Base-by-base conservation (phyloP, 2,329 filamentous ascomycete genomes). In the Volutella citrinella region DNA sequence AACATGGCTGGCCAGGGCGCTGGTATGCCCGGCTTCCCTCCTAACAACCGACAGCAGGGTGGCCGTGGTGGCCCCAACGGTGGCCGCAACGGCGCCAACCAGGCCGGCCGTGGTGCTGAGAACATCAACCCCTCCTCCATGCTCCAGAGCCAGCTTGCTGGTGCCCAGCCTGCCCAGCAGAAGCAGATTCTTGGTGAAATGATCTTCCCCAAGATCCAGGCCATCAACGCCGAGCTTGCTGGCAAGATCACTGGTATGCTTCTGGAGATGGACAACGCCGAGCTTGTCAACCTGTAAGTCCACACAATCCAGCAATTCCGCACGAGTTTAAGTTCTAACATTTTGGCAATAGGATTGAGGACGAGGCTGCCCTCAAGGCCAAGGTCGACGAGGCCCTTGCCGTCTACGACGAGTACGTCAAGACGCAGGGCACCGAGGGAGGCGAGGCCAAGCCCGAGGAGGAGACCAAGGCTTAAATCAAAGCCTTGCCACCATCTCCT, bases 191-290 rank as follows among this genome's bases (percentile, higher is more conserved):
- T 98, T 35, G 93, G 93, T 64, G 93, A 98, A 72, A 83, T 88
- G 53, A 85, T 98, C 55, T 98, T 97, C 78, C 93, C 93, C 61
- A 98, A 97, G 84, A 97, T 98, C 58, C 82, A 90, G 66, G 81
- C 80, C 51, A 83, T 95, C 68, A 93, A 98, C 74, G 86, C 89
- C 41, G 90, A 96, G 56, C 77, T 98, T 57, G 93, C 93, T 45
- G 93, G 93, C 62, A 98, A 98, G 83, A 97, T 98, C 66, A 98
- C 93, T 43, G 93, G 93, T 70, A 98, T 98, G 93, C 84, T 98
- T 56, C 71, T 98, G 56, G 93, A 98, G 79, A 98, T 98, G 93
- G 93, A 97, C 57, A 97, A 97, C 69, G 64, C 76, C 38, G 93
- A 98, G 74, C 75, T 98, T 55, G 78, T 98, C 60, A 87, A 87